These are phyloP conservation scores for Solanum clarkiae DNA, from an alignment of 257 asterid genomes.

Conservation along the genomic window DNA sequence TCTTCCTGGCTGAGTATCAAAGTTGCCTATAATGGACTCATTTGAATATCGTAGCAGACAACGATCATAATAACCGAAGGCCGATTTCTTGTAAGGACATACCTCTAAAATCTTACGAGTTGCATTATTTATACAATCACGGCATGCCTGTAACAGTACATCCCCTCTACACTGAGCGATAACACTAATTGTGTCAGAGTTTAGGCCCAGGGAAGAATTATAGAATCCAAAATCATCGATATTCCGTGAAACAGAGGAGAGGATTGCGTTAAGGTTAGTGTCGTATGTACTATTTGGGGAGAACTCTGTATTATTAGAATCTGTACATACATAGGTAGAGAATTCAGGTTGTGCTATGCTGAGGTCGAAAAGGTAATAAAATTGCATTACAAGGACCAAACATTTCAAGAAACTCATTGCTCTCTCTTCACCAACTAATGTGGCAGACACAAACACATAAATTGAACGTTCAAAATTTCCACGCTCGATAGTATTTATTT, in stretches of 20 bases:
- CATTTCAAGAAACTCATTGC: not conserved
- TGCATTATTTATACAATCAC: slow-evolving; percentile 1
- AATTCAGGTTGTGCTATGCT: not conserved
- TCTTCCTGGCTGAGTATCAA: not conserved
- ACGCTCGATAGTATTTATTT: too few relatives aligned
- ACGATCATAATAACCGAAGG: not conserved
- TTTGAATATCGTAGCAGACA: not conserved
- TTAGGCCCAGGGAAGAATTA: slow-evolving; percentile 3
- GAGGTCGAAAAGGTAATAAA: not conserved
- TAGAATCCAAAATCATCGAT: slow-evolving; percentile 12
- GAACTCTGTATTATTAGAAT: not conserved
- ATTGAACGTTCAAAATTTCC: too few relatives aligned
- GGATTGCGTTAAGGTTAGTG: slow-evolving; percentile 18
- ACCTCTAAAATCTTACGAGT: not conserved
- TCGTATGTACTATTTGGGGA: slow-evolving; percentile 4
- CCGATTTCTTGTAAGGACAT: slow-evolving; percentile 11
- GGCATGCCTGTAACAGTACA: slow-evolving; percentile 5
- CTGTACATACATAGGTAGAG: not conserved
- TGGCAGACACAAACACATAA: not conserved
- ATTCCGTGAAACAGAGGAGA: slow-evolving; percentile 11
- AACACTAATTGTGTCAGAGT: not conserved
- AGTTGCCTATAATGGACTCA: not conserved
- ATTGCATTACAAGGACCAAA: not conserved
- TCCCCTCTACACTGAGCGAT: slow-evolving; percentile 26
- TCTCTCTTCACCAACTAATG: too few relatives aligned